Conservation (phyloP, 306 rosid species). For the Vigna unguiculata region DNA sequence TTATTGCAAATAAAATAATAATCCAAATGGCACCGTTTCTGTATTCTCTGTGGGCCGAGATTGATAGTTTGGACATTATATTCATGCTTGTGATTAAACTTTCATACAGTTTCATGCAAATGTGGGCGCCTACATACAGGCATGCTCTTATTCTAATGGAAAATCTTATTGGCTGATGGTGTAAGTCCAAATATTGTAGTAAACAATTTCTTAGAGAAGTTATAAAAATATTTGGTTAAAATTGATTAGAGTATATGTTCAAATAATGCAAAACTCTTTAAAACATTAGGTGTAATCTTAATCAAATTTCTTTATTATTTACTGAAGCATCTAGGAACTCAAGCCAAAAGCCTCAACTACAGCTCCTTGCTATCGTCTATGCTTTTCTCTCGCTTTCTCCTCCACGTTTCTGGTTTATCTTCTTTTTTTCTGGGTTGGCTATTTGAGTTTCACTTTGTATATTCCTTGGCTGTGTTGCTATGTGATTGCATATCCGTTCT, state of each 20-base stretch:
- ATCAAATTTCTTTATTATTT: not conserved
- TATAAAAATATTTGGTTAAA: not conserved
- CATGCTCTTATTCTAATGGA: not conserved
- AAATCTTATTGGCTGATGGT: not conserved
- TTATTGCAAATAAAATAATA: not conserved
- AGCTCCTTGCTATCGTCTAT: not conserved
- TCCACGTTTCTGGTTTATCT: not conserved
- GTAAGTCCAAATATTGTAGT: not conserved
- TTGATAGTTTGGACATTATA: not conserved
- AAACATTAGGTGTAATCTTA: not conserved
- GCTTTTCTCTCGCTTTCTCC: conserved; percentile 13
- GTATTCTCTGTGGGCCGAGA: not conserved
- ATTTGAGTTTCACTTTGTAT: not conserved
- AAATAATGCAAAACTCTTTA: not conserved
- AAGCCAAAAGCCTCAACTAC: not conserved
- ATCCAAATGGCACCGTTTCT: not conserved
- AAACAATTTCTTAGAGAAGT: not conserved
- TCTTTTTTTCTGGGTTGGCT: not conserved
- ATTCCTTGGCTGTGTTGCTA: not conserved
- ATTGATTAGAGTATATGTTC: not conserved
- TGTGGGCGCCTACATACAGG: too few species aligned
- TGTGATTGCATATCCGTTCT: not conserved
- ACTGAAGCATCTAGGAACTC: not conserved
- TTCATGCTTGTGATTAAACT: not conserved
- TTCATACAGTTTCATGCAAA: not conserved